Evolutionary conservation across 306 rosid species (phyloP), one percentile per base, ranked within the genome.

Genomic region (Cucurbita maxima): DNA sequence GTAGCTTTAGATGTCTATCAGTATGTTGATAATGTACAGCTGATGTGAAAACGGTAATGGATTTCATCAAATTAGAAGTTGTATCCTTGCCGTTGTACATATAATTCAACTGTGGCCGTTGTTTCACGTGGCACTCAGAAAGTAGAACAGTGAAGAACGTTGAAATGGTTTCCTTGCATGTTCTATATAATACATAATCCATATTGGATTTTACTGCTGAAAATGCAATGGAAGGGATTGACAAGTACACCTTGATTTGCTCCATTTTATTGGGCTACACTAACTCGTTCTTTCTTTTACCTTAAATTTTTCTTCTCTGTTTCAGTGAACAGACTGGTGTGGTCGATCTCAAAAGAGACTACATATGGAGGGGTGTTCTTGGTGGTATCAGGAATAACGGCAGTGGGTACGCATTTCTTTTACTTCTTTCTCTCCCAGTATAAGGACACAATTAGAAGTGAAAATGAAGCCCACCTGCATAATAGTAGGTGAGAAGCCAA

Each of bases 241-340:
- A 88, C 82, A 88, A 79, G 67, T 90, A 79, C 76, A 89, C 91
- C 4, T 78, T 92, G 40, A 66, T 79, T 51, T 85, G 89, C 73
- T 92, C 92, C 37, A 79, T 90, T 78, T 88, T 92, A 10, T 71
- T 89, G 75, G 98, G 98, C 55, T 92, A 92, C 19, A 96, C 96
- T 89, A 48, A 79, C 83, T 78, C 22, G 18, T 55, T 13, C 19
- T 25, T 60, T 38, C 10, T 10, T 10, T 43, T 20, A 1, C 30
- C 3, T n/a, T 3, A 25, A n/a, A 6, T 10, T 10, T 11, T 19
- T 18, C 11, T 12, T 59, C 38, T 47, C 36, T 70, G 18, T 5
- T 11, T 8, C 13, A 7, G 79, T 88, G 80, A 90, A 96, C 58
- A 93, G 91, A 37, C 50, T 83, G 10, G 85, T 92, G 66, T 79